Percentiles rank a stretch among this genome's conserved stretches.
Conservation (phyloP, 495 filamentous ascomycete species). For the Pyronema omphalodes region DNA sequence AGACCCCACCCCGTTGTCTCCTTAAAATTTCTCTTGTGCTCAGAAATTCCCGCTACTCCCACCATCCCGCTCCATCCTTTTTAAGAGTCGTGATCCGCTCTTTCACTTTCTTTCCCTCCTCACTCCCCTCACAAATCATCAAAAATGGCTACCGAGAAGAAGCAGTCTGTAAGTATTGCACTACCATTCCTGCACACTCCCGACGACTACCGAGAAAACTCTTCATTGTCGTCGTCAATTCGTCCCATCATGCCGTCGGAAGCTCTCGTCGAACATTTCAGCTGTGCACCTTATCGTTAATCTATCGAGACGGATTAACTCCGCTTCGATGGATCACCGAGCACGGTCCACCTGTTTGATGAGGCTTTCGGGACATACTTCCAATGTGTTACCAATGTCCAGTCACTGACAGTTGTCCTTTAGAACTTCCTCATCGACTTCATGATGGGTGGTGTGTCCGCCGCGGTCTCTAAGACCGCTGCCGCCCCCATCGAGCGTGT, state of each 20-base stretch:
- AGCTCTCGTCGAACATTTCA: not conserved
- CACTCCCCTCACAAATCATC: conserved; percentile 16
- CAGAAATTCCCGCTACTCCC: conserved; percentile 6
- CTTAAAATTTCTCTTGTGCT: conserved; percentile 10
- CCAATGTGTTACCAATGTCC: conserved; percentile 7
- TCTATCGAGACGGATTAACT: not conserved
- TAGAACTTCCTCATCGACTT: conserved; percentile 18
- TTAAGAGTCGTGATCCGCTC: conserved; percentile 24
- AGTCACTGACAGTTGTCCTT: conserved; percentile 9
- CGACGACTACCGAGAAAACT: not conserved
- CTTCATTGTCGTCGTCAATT: not conserved
- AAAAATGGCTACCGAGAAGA: conserved; percentile 17
- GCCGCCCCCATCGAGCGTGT: conserved; percentile 99
- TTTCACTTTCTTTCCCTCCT: conserved; percentile 10
- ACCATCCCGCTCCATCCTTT: conserved; percentile 3
- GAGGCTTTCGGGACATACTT: not conserved
- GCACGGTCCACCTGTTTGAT: not conserved
- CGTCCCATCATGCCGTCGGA: not conserved
- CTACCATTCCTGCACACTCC: not conserved
- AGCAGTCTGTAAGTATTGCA: conserved; percentile 23
- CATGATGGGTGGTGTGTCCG: conserved; percentile 89
- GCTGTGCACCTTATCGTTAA: not conserved
- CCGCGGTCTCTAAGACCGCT: conserved; percentile 99
- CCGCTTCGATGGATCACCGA: not conserved
- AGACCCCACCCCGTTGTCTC: conserved; percentile 4